These are phyloP conservation scores for Colletotrichum horii DNA, from an alignment of 2,329 filamentous ascomycete genomes.

Conservation along the genomic window DNA sequence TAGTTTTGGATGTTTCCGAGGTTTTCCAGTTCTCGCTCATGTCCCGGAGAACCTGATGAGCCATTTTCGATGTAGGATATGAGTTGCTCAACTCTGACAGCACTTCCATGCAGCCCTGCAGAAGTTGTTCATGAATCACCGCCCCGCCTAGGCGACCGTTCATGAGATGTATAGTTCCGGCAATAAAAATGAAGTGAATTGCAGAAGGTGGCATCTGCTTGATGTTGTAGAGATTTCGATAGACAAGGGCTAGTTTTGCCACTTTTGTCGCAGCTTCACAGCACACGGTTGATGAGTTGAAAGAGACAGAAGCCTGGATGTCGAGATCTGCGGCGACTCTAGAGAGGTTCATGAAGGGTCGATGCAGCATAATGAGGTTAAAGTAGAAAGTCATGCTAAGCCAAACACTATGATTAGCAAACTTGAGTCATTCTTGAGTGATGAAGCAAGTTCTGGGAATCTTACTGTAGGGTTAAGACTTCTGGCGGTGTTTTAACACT, in stretches of 20 bases:
- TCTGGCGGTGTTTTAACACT: neutral
- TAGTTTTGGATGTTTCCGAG: neutral
- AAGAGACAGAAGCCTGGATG: neutral
- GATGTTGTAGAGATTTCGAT: neutral
- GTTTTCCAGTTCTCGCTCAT: neutral
- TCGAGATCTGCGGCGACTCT: neutral
- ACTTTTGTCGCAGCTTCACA: neutral
- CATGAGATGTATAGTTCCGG: neutral
- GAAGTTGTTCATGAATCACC: neutral
- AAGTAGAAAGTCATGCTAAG: constrained; percentile 6
- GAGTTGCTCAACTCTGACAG: neutral
- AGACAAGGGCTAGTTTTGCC: neutral
- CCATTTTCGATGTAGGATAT: neutral
- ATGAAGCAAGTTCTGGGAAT: neutral
- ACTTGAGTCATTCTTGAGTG: neutral
- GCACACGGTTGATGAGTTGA: neutral
- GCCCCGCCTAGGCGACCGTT: neutral
- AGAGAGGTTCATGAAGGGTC: neutral
- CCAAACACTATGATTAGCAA: neutral
- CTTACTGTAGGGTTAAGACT: constrained; percentile 4
- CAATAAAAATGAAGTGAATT: constrained; percentile 4
- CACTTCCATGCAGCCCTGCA: neutral
- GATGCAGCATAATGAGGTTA: neutral
- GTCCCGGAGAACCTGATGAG: neutral
- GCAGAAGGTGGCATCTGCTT: neutral